phyloP scores from a whole-genome alignment of 2,329 filamentous ascomycete genomes.

The Periconia sp. region DNA sequence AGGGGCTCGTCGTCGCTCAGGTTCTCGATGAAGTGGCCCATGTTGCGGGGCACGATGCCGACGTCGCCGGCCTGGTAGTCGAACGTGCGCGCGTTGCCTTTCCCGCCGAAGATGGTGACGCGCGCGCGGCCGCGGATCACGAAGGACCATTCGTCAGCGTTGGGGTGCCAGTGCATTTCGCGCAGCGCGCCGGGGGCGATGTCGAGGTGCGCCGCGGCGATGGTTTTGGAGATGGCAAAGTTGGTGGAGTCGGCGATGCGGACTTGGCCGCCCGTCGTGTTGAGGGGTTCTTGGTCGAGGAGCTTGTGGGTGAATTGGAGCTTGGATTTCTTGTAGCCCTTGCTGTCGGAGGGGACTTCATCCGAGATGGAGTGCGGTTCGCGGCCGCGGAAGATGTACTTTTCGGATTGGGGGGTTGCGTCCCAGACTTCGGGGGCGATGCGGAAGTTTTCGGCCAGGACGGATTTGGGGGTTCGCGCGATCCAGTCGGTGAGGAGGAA shows the following conservation, averaged over 20 bases:
- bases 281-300: conserved; percentile 67
- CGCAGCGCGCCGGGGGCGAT: conserved; percentile 72
- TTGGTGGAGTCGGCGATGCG: conserved; percentile 76
- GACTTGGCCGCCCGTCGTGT: conserved; percentile 69
- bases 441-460: conserved; percentile 75
- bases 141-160: conserved; percentile 79
- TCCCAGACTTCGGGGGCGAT: conserved; percentile 70
- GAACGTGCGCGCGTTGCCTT: conserved; percentile 71
- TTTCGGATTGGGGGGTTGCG: conserved; percentile 65
- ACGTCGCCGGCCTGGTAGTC: conserved; percentile 76
- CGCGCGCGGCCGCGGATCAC: conserved; percentile 73
- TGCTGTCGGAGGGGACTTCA: conserved; percentile 60
- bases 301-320: conserved; percentile 71
- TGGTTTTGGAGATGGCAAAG: conserved; percentile 72
- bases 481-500: conserved; percentile 76
- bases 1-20: conserved; percentile 71
- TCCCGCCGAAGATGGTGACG: conserved; percentile 72
- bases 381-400: conserved; percentile 77
- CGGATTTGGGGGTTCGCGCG: conserved; percentile 70
- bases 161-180: conserved; percentile 83
- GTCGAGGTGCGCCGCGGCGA: conserved; percentile 71
- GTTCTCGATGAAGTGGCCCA: conserved; percentile 82
- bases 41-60: conserved; percentile 73
- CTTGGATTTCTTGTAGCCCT: conserved; percentile 66
- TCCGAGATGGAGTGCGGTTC: conserved; percentile 65